Percentiles rank a stretch among this genome's conserved stretches.
Evolutionary conservation across 805 yeast genomes (phyloP).

Genomic region (Pichia ethanolica): DNA sequence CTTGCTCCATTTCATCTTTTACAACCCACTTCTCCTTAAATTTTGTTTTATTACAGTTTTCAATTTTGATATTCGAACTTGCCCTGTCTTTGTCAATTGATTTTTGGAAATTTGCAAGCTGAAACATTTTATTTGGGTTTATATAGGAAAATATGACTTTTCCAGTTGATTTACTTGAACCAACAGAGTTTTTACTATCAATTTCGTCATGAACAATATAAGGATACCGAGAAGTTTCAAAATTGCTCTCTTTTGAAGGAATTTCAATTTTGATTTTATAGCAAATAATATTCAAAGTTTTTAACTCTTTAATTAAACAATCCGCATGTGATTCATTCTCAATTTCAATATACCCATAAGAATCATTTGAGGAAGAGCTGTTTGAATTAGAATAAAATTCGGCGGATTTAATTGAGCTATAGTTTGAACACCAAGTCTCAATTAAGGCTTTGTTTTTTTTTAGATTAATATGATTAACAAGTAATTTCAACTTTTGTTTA

Average conservation of each 20-base stretch:
- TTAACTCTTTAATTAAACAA: conserved; percentile 17
- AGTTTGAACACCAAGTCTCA: conserved; percentile 22
- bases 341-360: conserved; percentile 24
- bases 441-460: conserved; percentile 17
- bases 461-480: conserved; percentile 22
- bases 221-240: conserved; percentile 10
- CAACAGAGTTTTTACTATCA: neutral
- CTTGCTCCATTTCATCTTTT: conserved; percentile 1
- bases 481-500: conserved; percentile 19
- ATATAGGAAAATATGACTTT: conserved; percentile 20
- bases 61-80: conserved; percentile 5
- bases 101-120: conserved; percentile 22
- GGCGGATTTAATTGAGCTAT: conserved; percentile 20
- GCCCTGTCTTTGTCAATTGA: conserved; percentile 17
- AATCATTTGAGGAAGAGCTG: conserved; percentile 2
- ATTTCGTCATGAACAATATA: neutral
- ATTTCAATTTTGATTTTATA: conserved; percentile 26
- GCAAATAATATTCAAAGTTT: conserved; percentile 18
- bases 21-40: neutral
- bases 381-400: conserved; percentile 20
- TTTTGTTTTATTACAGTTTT: conserved; percentile 6
- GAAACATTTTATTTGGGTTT: conserved; percentile 22
- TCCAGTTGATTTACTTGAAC: neutral
- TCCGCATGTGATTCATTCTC: conserved; percentile 19
- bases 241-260: conserved; percentile 12